Conservation (phyloP, 345 rosid species). For the Salix caprea region DNA sequence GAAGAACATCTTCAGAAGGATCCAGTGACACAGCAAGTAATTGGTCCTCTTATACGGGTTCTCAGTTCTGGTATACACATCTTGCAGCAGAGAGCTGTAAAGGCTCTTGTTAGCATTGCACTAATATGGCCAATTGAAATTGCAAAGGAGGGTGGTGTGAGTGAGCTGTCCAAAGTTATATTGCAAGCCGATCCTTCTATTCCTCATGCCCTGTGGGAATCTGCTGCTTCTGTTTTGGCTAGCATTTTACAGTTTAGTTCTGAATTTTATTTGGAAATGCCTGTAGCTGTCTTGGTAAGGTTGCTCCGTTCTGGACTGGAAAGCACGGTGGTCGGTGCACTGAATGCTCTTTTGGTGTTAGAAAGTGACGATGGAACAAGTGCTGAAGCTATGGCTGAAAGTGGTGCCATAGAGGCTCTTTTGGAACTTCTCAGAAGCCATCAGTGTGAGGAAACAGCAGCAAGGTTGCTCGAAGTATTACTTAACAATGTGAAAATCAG, state of each 20-base stretch:
- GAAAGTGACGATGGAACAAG: constrained; percentile 96
- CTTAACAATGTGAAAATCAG: constrained; percentile 96
- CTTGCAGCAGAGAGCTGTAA: constrained; percentile 95
- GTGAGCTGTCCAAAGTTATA: constrained; percentile 85
- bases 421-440: constrained; percentile 92
- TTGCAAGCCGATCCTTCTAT: constrained; percentile 94
- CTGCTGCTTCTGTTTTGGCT: constrained; percentile 81
- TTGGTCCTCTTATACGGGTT: constrained; percentile 79
- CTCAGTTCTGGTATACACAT: constrained; percentile 85
- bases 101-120: constrained; percentile 93
- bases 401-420: constrained; percentile 97
- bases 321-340: constrained; percentile 73
- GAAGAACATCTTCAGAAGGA: constrained; percentile 94
- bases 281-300: constrained; percentile 89
- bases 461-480: constrained; percentile 85
- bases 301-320: constrained; percentile 84
- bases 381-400: constrained; percentile 98
- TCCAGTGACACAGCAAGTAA: constrained; percentile 68
- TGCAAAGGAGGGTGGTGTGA: constrained; percentile 94
- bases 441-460: constrained; percentile 95
- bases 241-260: constrained; percentile 93
- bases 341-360: constrained; percentile 91
- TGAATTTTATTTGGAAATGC: constrained; percentile 91
- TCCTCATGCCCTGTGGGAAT: constrained; percentile 91
- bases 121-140: constrained; percentile 89